These are phyloP conservation scores for Aphanomyces stellatus DNA, from an alignment of 352 stramenopile species.

Conservation along the genomic window DNA sequence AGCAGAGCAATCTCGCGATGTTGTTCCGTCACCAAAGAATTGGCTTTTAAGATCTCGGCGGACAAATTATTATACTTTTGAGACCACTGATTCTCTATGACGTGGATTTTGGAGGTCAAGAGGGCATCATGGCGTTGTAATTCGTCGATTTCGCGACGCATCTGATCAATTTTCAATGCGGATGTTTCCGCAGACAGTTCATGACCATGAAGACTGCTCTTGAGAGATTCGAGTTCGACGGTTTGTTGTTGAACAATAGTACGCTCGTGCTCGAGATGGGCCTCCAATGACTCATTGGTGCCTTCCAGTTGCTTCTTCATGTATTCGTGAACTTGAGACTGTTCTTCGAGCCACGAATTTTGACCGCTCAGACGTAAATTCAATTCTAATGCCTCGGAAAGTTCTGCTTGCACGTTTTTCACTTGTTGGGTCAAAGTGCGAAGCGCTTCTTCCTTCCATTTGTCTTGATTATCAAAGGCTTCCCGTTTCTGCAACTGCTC, in stretches of 20 bases:
- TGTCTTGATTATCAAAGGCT: not conserved
- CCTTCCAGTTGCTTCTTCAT: not conserved
- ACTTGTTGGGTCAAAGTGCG: slow-evolving; percentile 66
- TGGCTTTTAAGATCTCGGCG: not conserved
- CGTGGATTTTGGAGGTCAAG: not conserved
- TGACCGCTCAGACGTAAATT: slow-evolving; percentile 72
- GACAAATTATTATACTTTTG: not conserved
- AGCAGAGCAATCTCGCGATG: not conserved
- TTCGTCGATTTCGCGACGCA: not conserved
- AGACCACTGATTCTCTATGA: not conserved
- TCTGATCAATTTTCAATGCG: not conserved
- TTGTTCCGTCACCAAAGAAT: not conserved
- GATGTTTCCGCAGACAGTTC: not conserved
- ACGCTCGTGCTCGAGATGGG: not conserved
- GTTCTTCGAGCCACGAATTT: slow-evolving; percentile 70
- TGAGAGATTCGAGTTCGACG: not conserved
- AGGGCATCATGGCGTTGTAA: not conserved
- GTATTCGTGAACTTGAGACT: slow-evolving; percentile 20
- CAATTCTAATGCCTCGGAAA: slow-evolving; percentile 77
- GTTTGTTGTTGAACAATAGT: not conserved
- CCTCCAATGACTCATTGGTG: not conserved
- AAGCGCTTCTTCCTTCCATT: slow-evolving; percentile 46
- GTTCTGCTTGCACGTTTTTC: slow-evolving; percentile 49
- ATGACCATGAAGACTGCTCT: not conserved
- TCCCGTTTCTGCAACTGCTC: not conserved